These are phyloP conservation scores for Effrenium voratum DNA, from an alignment of 73 alveolate genomes.

Conservation along the genomic window DNA sequence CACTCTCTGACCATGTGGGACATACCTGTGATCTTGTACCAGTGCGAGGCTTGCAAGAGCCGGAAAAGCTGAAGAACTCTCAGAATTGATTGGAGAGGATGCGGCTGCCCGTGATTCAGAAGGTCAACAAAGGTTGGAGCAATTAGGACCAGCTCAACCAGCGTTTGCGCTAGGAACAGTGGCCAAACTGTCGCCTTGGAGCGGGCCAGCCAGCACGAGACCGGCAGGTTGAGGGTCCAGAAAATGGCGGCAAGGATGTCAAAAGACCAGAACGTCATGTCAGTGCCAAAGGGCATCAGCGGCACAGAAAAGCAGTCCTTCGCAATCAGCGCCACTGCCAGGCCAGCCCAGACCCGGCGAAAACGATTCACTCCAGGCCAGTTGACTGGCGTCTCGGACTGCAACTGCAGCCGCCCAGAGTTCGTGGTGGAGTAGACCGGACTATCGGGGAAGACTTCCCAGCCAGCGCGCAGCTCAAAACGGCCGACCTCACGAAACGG, in stretches of 20 bases:
- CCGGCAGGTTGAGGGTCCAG: not conserved
- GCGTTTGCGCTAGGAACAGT: not conserved
- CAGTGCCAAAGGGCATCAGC: constrained; percentile 48
- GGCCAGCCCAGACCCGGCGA: constrained; percentile 11
- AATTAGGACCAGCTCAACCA: not conserved
- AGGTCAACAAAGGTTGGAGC: constrained; percentile 27
- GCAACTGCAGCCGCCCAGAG: no score
- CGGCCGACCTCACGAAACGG: no score
- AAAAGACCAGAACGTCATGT: not conserved
- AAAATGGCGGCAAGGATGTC: constrained; percentile 45
- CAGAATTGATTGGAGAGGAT: no score
- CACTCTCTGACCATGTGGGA: constrained; percentile 24
- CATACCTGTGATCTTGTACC: constrained; percentile 72
- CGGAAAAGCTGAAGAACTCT: constrained; percentile 46
- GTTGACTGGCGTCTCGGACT: no score
- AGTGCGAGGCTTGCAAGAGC: constrained; percentile 25
- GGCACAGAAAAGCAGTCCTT: constrained; percentile 15
- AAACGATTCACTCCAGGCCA: no score
- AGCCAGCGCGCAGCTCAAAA: no score
- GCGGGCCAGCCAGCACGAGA: not conserved
- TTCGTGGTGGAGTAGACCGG: no score
- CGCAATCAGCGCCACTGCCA: not conserved
- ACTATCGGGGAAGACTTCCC: no score
- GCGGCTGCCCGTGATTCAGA: no score
- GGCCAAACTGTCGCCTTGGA: constrained; percentile 12